Evolutionary conservation across 75 land plant genomes (phyloP).

Genomic region (Picea glauca): DNA sequence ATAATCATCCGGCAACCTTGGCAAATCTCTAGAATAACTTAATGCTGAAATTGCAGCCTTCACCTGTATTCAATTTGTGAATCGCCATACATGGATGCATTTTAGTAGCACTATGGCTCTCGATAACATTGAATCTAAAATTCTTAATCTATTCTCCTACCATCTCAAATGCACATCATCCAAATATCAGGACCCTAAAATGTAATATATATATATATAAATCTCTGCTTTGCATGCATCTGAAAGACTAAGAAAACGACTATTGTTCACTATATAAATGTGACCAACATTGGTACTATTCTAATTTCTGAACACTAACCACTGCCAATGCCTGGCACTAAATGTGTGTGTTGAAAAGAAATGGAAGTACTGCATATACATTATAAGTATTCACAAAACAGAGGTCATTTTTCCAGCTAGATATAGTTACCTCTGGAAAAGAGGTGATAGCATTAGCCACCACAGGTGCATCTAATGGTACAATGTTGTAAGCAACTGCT

Average conservation of each 20-base stretch:
- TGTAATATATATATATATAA: background rate
- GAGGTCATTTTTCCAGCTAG: background rate
- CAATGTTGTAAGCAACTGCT: conserved; percentile 76
- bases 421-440: conserved; percentile 71
- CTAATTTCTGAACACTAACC: too few species aligned
- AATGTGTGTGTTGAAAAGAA: too few species aligned
- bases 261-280: too few species aligned
- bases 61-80: conserved; percentile 40
- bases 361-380: background rate
- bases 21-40: conserved; percentile 49
- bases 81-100: background rate
- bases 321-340: too few species aligned
- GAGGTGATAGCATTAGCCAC: conserved; percentile 58
- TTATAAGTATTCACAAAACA: conserved; percentile 8
- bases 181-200: background rate
- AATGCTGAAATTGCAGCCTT: conserved; percentile 72
- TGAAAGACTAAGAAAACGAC: too few species aligned
- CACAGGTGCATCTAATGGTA: conserved; percentile 85
- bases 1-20: conserved; percentile 59
- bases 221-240: background rate
- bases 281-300: too few species aligned
- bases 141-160: background rate
- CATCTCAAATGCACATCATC: background rate
- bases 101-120: background rate
- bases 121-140: background rate